Base-by-base conservation (phyloP, 805 yeast genomes). In the Saccharomycopsis olivae region DNA sequence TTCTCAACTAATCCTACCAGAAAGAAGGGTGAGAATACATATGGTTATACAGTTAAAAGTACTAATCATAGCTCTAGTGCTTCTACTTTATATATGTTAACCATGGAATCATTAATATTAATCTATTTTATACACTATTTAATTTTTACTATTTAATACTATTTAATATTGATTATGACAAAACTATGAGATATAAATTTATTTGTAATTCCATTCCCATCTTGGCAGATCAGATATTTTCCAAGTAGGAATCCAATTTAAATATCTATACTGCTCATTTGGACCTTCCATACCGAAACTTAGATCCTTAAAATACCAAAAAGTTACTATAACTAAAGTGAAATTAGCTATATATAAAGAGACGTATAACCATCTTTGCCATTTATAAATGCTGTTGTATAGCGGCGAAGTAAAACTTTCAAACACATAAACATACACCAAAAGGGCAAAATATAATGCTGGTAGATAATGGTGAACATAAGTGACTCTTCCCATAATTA, bases 391-490 rank as follows among this genome's bases (percentile, higher is more conserved):
- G 6, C 43, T 43, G 43, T 51, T 51, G 34, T 52, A 40, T 18
- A 55, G 53, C 28, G 51, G 52, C 33, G 9, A 53, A 48, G 46
- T 59, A 38, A 62, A 6, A 46, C 59, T 46, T 47, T 77, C 84
- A 30, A 75, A 54, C 37, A 68, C 60, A 54, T 72, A 76, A 4
- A 69, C 68, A 31, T 68, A 55, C 27, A 73, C 71, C 39, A 75
- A 58, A 58, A 78, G 62, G 34, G 86, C 84, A 57, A 83, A 83
- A 61, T 82, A 83, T 49, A 82, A 63, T 0, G 92, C 88, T 33
- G 94, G 94, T 53, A 80, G 64, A 58, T 82, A 82, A 62, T 82
- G 94, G 57, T 82, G 94, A 36, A 79, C 84, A 52, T 82, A 82
- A 0, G 88, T 79, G 48, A 82, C 89, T 66, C 94, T 73, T 11